Evolutionary conservation across 768 basidiomycete genomes (phyloP).

Genomic region (Brasilioporus rufonigricans): DNA sequence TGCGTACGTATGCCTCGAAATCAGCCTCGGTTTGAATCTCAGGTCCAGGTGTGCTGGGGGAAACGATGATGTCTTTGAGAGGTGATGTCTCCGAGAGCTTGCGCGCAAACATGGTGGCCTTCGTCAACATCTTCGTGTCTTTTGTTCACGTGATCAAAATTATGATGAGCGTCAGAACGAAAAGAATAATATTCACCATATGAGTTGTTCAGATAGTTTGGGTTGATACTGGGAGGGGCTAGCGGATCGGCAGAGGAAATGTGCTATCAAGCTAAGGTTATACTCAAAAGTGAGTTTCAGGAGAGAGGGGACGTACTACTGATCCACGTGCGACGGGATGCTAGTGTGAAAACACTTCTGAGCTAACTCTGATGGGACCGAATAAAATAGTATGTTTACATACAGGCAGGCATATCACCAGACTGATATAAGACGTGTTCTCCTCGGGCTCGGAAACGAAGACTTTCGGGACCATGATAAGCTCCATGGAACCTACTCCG

Average conservation of each 20-base stretch:
- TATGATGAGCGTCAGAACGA: neutral
- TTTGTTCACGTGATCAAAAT: neutral
- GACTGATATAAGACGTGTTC: slow-evolving; percentile 14
- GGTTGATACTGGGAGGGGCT: slow-evolving; percentile 9
- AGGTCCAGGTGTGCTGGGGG: slow-evolving; percentile 18
- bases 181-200: slow-evolving; percentile 2
- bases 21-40: slow-evolving; percentile 17
- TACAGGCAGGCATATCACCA: slow-evolving; percentile 11
- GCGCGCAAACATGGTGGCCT: slow-evolving; percentile 12
- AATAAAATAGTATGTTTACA: neutral
- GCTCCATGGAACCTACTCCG: slow-evolving; percentile 16
- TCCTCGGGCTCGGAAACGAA: slow-evolving; percentile 4
- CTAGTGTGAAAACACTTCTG: neutral
- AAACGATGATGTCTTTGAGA: slow-evolving; percentile 13
- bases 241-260: slow-evolving; percentile 14
- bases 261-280: slow-evolving; percentile 2
- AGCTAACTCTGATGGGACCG: neutral
- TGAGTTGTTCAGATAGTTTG: slow-evolving; percentile 12
- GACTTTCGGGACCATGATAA: slow-evolving; percentile 15
- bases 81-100: slow-evolving; percentile 15
- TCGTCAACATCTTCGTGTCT: slow-evolving; percentile 19
- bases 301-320: slow-evolving; percentile 1
- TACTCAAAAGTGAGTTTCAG: no score
- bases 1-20: slow-evolving; percentile 12
- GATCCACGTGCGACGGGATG: slow-evolving; percentile 19